Conservation (phyloP, 179 eudicot genomes). For the Beta lomatogona region DNA sequence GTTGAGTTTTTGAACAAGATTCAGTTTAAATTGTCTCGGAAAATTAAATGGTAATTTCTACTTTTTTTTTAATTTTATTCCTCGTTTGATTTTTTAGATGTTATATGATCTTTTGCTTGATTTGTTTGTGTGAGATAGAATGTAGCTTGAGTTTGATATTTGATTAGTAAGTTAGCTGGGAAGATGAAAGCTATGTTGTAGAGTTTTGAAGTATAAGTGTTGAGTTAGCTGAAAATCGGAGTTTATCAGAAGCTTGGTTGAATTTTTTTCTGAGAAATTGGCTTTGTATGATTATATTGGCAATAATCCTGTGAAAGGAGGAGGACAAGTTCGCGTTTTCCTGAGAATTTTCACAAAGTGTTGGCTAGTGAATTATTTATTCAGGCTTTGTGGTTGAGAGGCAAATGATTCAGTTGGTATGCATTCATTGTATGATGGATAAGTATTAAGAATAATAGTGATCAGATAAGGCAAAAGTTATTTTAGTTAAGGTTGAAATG, state of each 20-base stretch:
- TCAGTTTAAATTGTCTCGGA: conserved; percentile 40
- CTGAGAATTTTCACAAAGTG: no score
- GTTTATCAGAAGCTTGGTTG: no score
- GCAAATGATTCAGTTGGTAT: neutral
- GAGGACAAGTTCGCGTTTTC: no score
- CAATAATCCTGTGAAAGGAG: no score
- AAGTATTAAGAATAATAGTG: neutral
- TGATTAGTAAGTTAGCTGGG: neutral
- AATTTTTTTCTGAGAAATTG: no score
- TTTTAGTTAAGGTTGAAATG: neutral
- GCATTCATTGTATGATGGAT: neutral
- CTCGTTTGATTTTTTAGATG: conserved; percentile 15
- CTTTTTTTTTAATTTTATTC: conserved; percentile 21
- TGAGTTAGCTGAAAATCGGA: neutral
- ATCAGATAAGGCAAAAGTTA: neutral
- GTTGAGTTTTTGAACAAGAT: conserved; percentile 53
- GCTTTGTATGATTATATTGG: no score
- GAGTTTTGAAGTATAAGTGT: no score
- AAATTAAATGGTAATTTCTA: conserved; percentile 64
- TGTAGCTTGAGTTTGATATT: no score
- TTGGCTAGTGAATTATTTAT: neutral
- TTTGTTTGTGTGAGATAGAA: neutral
- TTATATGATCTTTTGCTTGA: neutral
- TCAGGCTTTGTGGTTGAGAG: neutral
- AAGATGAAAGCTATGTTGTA: neutral